Evolutionary conservation across 805 yeast species (phyloP), one percentile per base, ranked within the genome.

Genomic region (Hanseniaspora guilliermondii): DNA sequence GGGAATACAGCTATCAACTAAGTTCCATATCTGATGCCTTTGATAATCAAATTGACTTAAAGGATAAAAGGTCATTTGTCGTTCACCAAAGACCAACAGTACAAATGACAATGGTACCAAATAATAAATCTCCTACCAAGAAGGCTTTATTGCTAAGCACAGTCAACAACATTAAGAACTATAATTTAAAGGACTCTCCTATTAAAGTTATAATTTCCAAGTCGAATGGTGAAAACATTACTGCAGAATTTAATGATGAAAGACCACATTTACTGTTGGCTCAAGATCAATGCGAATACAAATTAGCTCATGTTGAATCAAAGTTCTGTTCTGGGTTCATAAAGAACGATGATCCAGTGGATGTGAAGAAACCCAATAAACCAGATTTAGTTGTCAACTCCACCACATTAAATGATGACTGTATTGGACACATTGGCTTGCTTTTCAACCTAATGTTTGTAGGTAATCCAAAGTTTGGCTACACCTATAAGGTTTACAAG

Each of bases 371-470:
- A 35, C 83, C 85, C 5, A 75, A 80, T 3, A 74, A 75, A 36
- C 83, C 85, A 9, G 62, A 69, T 22, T 57, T 80, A 24, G 59
- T 64, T 3, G 73, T 77, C 16, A 64, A 60, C 27, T 66, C 75
- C 2, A 65, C 65, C 9, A 70, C 91, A 2, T 79, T 91, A 2
- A 72, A 79, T 25, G 97, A 91, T 62, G 78, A 83, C 48, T 93
- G 99, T 70, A 85, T 93, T 32, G 98, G 98, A 0, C 87, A 88
- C 45, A 82, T 87, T 8, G 98, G 97, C 0, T 79, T 88, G 56
- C 73, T 75, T 33, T 87, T 87, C 58, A 85, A 82, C 49, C 73
- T 89, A 56, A 67, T 75, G 0, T 72, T 83, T 50, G 70, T 76
- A 5, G 97, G 98, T 17, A 77, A 81, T 30, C 85, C 95, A 0